Evolutionary conservation across 2,329 filamentous ascomycete genomes (phyloP), one percentile per base, ranked within the genome.

Genomic region (Fusarium sp.): DNA sequence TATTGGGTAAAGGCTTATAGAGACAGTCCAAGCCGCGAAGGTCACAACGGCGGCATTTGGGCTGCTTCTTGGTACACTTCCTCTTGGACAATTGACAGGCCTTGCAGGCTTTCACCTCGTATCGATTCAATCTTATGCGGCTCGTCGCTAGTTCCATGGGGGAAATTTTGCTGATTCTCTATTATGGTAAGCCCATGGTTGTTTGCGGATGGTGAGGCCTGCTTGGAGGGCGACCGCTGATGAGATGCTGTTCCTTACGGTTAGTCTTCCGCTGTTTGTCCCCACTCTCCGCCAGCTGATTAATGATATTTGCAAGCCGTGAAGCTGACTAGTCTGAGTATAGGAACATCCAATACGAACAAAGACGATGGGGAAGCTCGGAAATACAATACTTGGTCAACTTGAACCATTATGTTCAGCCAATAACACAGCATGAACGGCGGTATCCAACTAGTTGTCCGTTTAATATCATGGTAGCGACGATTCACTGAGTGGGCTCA

Each of bases 31-130:
- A n/a, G 22, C 55, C 65, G 18, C 68, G 73, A n/a, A 66, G 52
- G 9, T 67, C 62, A 38, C 73, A 75, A n/a, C 74, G 67, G 6
- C 45, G 70, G 34, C 74, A 76, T 39, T 44, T 51, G 11, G 75
- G 75, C 13, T 68, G 58, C 32, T 73, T 63, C n/a, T 63, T 75
- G 5, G 61, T 70, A 30, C 74, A 77, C 30, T 71, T 77, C 13
- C 75, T 59, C 36, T 77, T 77, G 3, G 75, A 60, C 5, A 26
- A 65, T 10, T 68, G 68, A 45, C 75, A 77, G 8, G 70, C 44
- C 34, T 51, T 59, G 26, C 72, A 75, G 4, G 68, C 65, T 17
- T 68, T 72, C 34, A 72, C 44, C 3, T 57, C 48, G 30, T 30
- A 30, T 22, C 22, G 51, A 7, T 3, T 14, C 26, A 68, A 44